Percentiles rank a stretch among this genome's conserved stretches.
These are phyloP conservation scores for Bisporella sp. DNA, from an alignment of 2,329 filamentous ascomycete species.

Conservation along the genomic window DNA sequence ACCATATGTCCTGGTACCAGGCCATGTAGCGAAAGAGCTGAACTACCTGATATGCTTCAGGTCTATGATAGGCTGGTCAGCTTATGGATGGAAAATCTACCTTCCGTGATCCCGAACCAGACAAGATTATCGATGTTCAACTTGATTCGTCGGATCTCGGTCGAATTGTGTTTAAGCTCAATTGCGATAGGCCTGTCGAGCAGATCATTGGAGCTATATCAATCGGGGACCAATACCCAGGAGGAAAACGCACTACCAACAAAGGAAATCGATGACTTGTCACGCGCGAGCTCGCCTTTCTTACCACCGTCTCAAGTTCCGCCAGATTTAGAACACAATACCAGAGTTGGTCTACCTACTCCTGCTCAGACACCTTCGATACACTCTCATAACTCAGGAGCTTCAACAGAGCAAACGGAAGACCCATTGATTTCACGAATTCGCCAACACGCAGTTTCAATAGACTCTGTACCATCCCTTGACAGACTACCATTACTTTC, in stretches of 20 bases:
- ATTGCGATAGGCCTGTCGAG: conserved; percentile 3
- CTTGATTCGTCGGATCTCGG: conserved; percentile 20
- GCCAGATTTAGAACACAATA: conserved; percentile 3
- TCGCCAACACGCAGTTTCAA: conserved; percentile 28
- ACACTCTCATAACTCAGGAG: conserved; percentile 17
- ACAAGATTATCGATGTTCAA: conserved; percentile 24
- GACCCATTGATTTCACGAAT: conserved; percentile 28
- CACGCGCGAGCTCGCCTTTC: conserved; percentile 13
- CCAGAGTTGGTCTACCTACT: conserved; percentile 13
- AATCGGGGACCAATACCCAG: too few species aligned
- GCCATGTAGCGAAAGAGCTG: neutral
- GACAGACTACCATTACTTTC: conserved; percentile 24
- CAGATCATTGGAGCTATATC: too few species aligned
- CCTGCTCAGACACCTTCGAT: conserved; percentile 20
- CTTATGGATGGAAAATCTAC: conserved; percentile 24
- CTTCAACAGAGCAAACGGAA: conserved; percentile 18
- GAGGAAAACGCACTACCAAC: too few species aligned
- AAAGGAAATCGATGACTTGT: conserved; percentile 6
- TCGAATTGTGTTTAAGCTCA: conserved; percentile 25
- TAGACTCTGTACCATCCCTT: conserved; percentile 22
- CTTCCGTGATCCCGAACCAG: conserved; percentile 14
- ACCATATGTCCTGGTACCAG: conserved; percentile 8
- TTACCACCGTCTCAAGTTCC: conserved; percentile 16
- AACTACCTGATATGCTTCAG: conserved; percentile 13
- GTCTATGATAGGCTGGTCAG: conserved; percentile 25